phyloP scores from a whole-genome alignment of 306 rosid species.

The Medicago lupulina region DNA sequence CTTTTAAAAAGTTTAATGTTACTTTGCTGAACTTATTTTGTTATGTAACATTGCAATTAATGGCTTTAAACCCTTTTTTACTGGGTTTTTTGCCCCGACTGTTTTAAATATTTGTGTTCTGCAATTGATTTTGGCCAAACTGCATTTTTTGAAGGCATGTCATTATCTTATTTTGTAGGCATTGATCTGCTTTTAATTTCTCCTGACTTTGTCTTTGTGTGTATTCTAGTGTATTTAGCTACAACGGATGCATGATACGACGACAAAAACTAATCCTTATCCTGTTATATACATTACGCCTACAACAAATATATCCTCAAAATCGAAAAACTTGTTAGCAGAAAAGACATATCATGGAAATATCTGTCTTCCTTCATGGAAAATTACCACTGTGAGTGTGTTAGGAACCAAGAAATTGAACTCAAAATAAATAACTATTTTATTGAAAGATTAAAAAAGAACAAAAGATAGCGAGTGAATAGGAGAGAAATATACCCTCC shows the following conservation, averaged over 20 bases:
- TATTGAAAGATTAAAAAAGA: background rate
- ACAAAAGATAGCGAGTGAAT: background rate
- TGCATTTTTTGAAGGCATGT: background rate
- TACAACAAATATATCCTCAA: slow-evolving; percentile 1
- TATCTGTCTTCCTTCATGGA: background rate
- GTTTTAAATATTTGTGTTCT: slow-evolving; percentile 13
- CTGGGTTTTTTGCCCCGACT: background rate
- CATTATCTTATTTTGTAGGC: background rate
- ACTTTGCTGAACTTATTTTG: slow-evolving; percentile 19
- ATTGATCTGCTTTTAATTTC: slow-evolving; percentile 2
- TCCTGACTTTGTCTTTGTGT: background rate
- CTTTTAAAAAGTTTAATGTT: background rate
- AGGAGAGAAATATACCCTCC: background rate
- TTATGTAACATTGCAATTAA: background rate
- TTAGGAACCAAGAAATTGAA: background rate
- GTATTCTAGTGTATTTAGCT: slow-evolving; percentile 11
- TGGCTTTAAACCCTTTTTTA: slow-evolving; percentile 20
- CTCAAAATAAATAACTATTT: background rate
- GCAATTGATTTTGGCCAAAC: background rate
- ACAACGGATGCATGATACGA: background rate
- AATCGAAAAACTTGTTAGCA: background rate
- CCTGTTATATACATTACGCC: background rate
- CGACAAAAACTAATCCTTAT: background rate
- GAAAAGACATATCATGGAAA: background rate
- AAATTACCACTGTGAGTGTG: background rate